Evolutionary conservation across 2,329 filamentous ascomycete genomes (phyloP), one percentile per base, ranked within the genome.

Genomic region (Fusarium coffeatum): DNA sequence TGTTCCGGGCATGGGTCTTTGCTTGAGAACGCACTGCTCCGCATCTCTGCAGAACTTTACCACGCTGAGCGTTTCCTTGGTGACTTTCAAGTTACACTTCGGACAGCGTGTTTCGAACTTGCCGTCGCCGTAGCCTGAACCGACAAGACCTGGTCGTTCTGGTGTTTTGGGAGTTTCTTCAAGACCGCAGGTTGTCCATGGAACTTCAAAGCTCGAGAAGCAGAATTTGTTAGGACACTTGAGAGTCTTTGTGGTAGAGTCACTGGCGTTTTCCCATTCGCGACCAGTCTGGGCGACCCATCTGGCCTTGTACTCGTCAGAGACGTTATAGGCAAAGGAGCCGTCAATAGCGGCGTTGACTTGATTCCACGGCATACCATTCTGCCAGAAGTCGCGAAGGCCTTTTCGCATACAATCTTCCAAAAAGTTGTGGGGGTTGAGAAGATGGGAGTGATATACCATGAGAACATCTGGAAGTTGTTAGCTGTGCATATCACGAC

Each of bases 361-460:
- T 0, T 82, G 76, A n/a, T 82, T 68, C 90, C 89, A 93, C 0
- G 90, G 91, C 63, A 93, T 82, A 0, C 86, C 85, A 1, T 83
- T 82, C 5, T 82, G 80, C 88, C 90, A 92, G 5, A 76, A 56
- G 2, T 61, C 42, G 1, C 72, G 56, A n/a, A 63, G 46, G 0
- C 73, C 73, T 46, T 49, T 61, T 5, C 63, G 55, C 2, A 76
- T 16, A 20, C 72, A 76, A 23, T 76, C 74, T 51, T 75, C 73
- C 5, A 73, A 34, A 6, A 12, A 85, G 76, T 72, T 87, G 82
- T 88, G 81, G 0, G 91, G 91, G 64, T 92, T 93, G 3, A 93
- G 83, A 83, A 91, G 88, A 68, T 91, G 90, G 0, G 89, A 80
- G 77, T 93, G 91, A 88, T 89, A 92, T 0, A 93, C 89, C 88